Base-by-base conservation (phyloP, 2,329 filamentous ascomycete genomes). In the Xylariales sp. region DNA sequence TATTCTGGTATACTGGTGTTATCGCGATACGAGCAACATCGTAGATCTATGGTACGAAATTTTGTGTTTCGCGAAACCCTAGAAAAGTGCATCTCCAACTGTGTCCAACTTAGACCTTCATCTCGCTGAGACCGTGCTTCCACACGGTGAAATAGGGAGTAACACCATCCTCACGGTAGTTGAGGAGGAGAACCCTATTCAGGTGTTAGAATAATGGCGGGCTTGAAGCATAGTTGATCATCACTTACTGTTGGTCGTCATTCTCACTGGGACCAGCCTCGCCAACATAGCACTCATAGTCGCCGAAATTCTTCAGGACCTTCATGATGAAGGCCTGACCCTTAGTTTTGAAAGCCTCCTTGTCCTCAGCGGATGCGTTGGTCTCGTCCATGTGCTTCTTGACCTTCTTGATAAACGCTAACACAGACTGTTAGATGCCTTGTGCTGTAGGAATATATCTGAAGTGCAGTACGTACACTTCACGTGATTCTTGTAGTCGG, bases 131-230 rank as follows among this genome's bases (percentile, higher is more conserved):
- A 62, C 91, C 93, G 73, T 96, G 86, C 82, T 97, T 96, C 91
- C 90, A 97, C 73, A 94, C 72, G 54, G 81, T 86, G 58, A 95
- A 76, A 64, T 78, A 98, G 46, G 93, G 93, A 42, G 91, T 97
- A 55, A 84, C 68, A 66, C 93, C 93, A 59, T 97, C 93, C 67
- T 95, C 90, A 59, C 93, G 91, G 81, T 95, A 98, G 80, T 96
- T 94, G 64, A 96, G 85, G 54, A 96, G 86, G 52, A 90, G 76
- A 58, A 95, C 76, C 82, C 86, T 90, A 50, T 44, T 20, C 37
- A 47, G 21, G 12, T n/a, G 29, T 32, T 32, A 32, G 29, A 16
- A 27, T n/a, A 27, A 8, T 27, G 24, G 7, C 7, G n/a, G 7
- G n/a, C 24, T 8, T 27, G n/a, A n/a, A 27, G 24, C 24, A n/a